Percentiles rank a stretch among this genome's conserved stretches.
Evolutionary conservation across 495 filamentous ascomycete species (phyloP).

Genomic region (Neurospora discreta): DNA sequence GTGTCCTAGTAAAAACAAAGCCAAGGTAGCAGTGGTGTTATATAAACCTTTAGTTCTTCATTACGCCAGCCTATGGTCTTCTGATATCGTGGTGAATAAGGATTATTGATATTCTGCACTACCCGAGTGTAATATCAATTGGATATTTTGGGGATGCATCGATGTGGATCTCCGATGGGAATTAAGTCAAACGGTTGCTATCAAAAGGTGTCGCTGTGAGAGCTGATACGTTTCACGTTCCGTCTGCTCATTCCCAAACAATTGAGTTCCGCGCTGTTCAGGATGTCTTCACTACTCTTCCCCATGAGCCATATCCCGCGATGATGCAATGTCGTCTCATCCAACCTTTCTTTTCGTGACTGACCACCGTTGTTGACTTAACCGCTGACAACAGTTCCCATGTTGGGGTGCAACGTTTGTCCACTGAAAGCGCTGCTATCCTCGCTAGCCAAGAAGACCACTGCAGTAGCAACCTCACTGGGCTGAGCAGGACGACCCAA

Average conservation of each 20-base stretch:
- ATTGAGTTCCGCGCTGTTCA: background rate
- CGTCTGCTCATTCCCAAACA: background rate
- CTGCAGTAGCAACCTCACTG: slow-evolving; percentile 69
- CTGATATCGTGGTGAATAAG: background rate
- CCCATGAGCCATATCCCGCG: background rate
- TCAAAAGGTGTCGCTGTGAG: background rate
- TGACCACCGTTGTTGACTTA: slow-evolving; percentile 16
- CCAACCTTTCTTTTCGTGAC: background rate
- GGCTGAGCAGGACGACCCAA: slow-evolving; percentile 74
- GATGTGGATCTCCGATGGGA: background rate
- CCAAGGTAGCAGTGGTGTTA: background rate
- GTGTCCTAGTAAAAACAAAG: background rate
- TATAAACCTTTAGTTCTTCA: background rate
- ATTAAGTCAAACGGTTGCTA: background rate
- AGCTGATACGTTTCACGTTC: background rate
- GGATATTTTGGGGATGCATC: background rate
- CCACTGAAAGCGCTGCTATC: slow-evolving; percentile 60
- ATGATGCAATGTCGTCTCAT: background rate
- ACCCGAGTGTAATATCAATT: background rate
- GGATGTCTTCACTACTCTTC: background rate
- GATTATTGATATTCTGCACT: background rate
- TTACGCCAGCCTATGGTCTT: background rate
- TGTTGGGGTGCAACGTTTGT: slow-evolving; percentile 58
- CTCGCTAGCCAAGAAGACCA: slow-evolving; percentile 70
- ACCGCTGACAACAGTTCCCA: slow-evolving; percentile 51